Conservation (phyloP, 1,284 basidiomycete genomes). For the Cryptococcus floricola region DNA sequence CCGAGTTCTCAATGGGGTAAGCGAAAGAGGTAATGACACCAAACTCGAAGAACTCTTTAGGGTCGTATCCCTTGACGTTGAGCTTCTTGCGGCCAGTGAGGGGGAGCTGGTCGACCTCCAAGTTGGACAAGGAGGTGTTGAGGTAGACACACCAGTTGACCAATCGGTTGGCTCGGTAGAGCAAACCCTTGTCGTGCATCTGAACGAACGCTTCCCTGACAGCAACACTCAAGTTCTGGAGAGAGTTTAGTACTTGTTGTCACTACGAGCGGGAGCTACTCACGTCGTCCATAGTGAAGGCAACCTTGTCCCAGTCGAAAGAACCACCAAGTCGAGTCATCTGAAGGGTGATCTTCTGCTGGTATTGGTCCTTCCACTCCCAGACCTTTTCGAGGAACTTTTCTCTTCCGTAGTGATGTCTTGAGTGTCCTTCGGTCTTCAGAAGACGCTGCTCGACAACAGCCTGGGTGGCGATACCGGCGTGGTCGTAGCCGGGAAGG, state of each 20-base stretch:
- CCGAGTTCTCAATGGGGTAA: constrained; percentile 81
- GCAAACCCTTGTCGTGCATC: constrained; percentile 85
- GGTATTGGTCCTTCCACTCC: constrained; percentile 99
- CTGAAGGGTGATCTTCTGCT: constrained; percentile 84
- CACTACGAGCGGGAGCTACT: constrained; percentile 13
- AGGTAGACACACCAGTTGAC: constrained; percentile 98
- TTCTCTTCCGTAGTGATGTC: constrained; percentile 92
- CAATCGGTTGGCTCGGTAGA: constrained; percentile 94
- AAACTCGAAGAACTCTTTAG: constrained; percentile 94
- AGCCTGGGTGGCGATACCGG: constrained; percentile 96
- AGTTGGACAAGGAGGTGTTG: constrained; percentile 93
- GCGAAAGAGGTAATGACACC: constrained; percentile 95
- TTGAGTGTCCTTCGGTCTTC: constrained; percentile 75
- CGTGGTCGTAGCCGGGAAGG: constrained; percentile 95
- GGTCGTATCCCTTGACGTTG: constrained; percentile 88
- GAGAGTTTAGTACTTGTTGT: not conserved
- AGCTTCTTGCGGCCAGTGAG: constrained; percentile 83
- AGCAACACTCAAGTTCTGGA: constrained; percentile 71
- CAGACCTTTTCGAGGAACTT: constrained; percentile 87
- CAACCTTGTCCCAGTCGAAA: constrained; percentile 88
- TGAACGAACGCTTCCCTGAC: constrained; percentile 90
- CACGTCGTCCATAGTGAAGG: constrained; percentile 94
- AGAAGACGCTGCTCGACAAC: constrained; percentile 92
- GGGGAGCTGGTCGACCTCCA: constrained; percentile 95
- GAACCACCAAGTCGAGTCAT: constrained; percentile 85